phyloP scores from a whole-genome alignment of 371 early-diverging fungal genomes.

The Lichtheimia corymbifera region DNA sequence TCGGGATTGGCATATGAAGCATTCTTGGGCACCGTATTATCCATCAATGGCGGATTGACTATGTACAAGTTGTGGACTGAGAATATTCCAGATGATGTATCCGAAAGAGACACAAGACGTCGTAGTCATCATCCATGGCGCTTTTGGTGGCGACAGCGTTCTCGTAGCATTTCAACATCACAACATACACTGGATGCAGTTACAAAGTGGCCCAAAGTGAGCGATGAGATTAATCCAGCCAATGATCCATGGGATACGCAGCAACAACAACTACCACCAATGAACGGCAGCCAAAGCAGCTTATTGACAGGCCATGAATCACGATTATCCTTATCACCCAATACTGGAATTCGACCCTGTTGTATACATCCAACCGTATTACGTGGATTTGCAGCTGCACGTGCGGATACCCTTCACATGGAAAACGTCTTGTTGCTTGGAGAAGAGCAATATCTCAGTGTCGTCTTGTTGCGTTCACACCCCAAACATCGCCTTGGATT shows the following conservation, averaged over 20 bases:
- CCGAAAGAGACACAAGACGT: background rate
- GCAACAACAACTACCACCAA: conserved; percentile 1
- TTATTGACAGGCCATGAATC: conserved; percentile 21
- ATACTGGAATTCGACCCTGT: conserved; percentile 31
- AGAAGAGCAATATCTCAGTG: conserved; percentile 45
- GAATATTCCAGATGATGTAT: conserved; percentile 4
- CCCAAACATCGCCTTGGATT: conserved; percentile 45
- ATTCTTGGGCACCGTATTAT: conserved; percentile 36
- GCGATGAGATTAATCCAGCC: conserved; percentile 32
- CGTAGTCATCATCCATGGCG: background rate
- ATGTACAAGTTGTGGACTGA: conserved; percentile 51
- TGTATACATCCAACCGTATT: conserved; percentile 53
- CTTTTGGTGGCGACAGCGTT: background rate
- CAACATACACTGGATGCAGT: conserved; percentile 12
- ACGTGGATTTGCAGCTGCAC: conserved; percentile 34
- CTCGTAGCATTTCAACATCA: conserved; percentile 10
- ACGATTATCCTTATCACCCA: conserved; percentile 27
- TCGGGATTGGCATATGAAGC: conserved; percentile 49
- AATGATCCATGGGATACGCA: conserved; percentile 20
- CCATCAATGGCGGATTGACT: conserved; percentile 43
- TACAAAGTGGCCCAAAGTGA: conserved; percentile 37
- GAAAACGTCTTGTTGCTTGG: conserved; percentile 44
- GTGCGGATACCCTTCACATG: conserved; percentile 45
- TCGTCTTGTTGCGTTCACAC: conserved; percentile 40
- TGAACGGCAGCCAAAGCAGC: background rate